phyloP scores from a whole-genome alignment of 148 eudicot genomes.

The Beta vulgaris region DNA sequence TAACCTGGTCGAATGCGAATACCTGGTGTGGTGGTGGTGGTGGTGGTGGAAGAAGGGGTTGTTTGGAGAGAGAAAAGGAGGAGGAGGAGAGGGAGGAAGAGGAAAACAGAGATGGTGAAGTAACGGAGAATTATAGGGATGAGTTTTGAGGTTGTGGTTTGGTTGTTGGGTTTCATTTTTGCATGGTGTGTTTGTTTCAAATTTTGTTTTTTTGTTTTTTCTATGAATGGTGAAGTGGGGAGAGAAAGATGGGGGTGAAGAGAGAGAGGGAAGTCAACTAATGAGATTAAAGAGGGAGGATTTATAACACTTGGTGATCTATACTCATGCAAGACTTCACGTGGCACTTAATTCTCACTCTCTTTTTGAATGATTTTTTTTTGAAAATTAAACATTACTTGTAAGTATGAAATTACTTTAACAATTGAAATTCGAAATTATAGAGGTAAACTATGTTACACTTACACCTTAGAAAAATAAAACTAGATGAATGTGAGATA shows the following conservation, averaged over 20 bases:
- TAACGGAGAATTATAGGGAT: constrained; percentile 33
- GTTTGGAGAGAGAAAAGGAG: constrained; percentile 34
- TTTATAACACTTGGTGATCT: constrained; percentile 25
- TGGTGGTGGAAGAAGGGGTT: constrained; percentile 21
- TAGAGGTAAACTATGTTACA: too few species aligned
- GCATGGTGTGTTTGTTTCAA: not conserved
- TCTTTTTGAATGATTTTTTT: too few species aligned
- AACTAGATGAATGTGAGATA: too few species aligned
- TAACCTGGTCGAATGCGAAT: constrained; percentile 79
- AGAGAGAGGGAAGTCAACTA: too few species aligned
- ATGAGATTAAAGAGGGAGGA: too few species aligned
- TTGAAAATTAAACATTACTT: too few species aligned
- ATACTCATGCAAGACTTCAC: constrained; percentile 25
- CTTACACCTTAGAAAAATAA: too few species aligned
- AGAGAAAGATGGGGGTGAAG: too few species aligned
- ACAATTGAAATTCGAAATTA: too few species aligned
- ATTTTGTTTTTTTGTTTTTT: too few species aligned
- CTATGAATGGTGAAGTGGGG: too few species aligned
- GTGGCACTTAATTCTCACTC: constrained; percentile 7
- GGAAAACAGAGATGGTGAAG: constrained; percentile 37
- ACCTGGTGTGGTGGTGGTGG: constrained; percentile 19
- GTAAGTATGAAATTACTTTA: too few species aligned
- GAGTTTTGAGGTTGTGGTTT: not conserved
- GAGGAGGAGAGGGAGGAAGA: constrained; percentile 43
- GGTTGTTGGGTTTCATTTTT: constrained; percentile 36